Evolutionary conservation across 768 basidiomycete species (phyloP), one percentile per base, ranked within the genome.

Genomic region (Agaricus blazei): DNA sequence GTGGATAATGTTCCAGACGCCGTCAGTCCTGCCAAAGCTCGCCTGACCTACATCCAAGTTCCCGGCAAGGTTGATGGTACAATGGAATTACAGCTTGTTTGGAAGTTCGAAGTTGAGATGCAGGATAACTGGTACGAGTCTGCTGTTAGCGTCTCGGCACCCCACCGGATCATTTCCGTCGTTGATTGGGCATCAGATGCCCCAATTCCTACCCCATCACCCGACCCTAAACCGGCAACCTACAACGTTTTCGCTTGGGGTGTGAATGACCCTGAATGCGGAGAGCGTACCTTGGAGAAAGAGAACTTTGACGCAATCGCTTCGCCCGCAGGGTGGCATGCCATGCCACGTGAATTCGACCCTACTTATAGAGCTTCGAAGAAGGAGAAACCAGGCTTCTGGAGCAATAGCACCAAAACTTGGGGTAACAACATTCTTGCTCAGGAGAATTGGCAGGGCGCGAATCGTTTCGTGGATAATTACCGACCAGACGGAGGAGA

Each of bases 61-160:
- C 90, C 92, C 12, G 77, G 75, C 45, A 77, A 82, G 38, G 70
- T 79, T 26, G 79, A 76, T n/a, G 81, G 79, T 23, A 70, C 71
- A 31, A 78, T 81, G 9, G 75, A 79, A 28, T 77, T 96, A 38
- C 77, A 80, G 64, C 81, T 92, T 58, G 92, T 92, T 3, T 98
- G 90, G 90, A 88, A 85, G 84, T 88, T 94, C 63, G 92, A 94
- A 66, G 88, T 96, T 44, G 89, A 93, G 77, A 92, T 96, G 88
- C 66, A 85, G 65, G 86, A 97, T 72, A 98, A 94, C 71, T 96
- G 92, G 92, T 98, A 98, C 63, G 93, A 98, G 69, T 82, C 93
- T 3, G 80, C 90, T 23, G 86, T 99, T 41, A 85, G 89, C 9
- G 84, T 82, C 1, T 67, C 72, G 28, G 68, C 78, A n/a, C 89